Evolutionary conservation across 441 rosid species (phyloP), one percentile per base, ranked within the genome.

Genomic region (Corymbia citriodora): DNA sequence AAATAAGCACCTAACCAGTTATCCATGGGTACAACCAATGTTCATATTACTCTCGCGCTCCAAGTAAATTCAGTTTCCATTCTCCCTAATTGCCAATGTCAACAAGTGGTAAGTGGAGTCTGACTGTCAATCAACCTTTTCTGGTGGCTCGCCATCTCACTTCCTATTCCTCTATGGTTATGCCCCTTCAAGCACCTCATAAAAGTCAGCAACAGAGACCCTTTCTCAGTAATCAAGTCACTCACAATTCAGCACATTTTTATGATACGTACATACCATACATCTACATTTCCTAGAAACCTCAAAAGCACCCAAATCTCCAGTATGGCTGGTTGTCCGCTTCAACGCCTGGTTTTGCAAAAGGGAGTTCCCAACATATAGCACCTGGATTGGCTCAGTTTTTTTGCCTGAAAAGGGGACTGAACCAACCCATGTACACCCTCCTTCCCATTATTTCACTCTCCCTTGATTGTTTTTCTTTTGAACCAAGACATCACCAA

Each of bases 361-460:
- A 17, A 54, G 55, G 55, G 55, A 54, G 55, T 16, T 14, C 40
- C 33, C 74, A 65, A n/a, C 74, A 19, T n/a, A n/a, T 9, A 65
- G 6, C 74, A 65, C 0, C 72, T 4, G 0, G 72, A 65, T 65
- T 65, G 36, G 31, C 19, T n/a, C 10, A 0, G 0, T 2, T 15
- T 65, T 68, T 16, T 8, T 6, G 40, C 74, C 10, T 68, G 6
- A 68, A 31, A 68, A 68, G 2, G 1, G 40, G 40, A 68, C 21
- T 68, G 33, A 33, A 33, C 33, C 33, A 33, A 33, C 33, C 33
- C 33, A 33, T 33, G 33, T 33, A 2, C 33, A 33, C 33, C 33
- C 33, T 33, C 2, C 33, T 33, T 33, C 33, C 33, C 33, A 33
- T 33, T 33, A 33, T 33, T 33, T 33, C 33, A 33, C 33, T 33